These are phyloP conservation scores for Colletotrichum liriopes DNA, from an alignment of 2,329 filamentous ascomycete genomes.

Conservation along the genomic window DNA sequence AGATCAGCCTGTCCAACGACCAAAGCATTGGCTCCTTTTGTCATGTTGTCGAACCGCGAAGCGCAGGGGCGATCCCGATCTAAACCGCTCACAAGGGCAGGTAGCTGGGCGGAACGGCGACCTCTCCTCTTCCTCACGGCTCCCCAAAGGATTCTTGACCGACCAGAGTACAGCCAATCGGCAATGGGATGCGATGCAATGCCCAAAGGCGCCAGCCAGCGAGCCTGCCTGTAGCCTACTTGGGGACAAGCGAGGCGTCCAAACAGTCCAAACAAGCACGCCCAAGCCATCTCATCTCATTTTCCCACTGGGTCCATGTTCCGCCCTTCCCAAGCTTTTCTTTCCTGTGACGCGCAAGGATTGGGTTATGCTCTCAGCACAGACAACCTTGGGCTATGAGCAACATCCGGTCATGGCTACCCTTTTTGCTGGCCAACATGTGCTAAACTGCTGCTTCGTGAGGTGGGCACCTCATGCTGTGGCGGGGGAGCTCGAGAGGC, in stretches of 20 bases:
- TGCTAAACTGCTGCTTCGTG: not conserved
- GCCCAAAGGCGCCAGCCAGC: slow-evolving; percentile 20
- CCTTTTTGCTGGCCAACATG: not conserved
- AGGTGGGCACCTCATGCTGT: not conserved
- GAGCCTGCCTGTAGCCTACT: slow-evolving; percentile 10
- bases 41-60: slow-evolving; percentile 36
- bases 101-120: not conserved
- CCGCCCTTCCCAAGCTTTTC: slow-evolving; percentile 28
- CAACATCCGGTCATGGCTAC: not conserved
- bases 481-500: not conserved
- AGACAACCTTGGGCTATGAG: slow-evolving; percentile 9
- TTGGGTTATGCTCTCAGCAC: slow-evolving; percentile 19
- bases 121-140: not conserved
- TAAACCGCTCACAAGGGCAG: slow-evolving; percentile 28
- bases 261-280: slow-evolving; percentile 33
- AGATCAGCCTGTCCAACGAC: slow-evolving; percentile 18
- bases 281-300: slow-evolving; percentile 28
- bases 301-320: not conserved
- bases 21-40: slow-evolving; percentile 34
- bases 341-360: slow-evolving; percentile 4
- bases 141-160: slow-evolving; percentile 15
- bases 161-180: slow-evolving; percentile 20
- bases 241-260: slow-evolving; percentile 24
- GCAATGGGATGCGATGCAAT: not conserved
- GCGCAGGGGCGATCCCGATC: slow-evolving; percentile 39